Conservation (phyloP, 495 filamentous ascomycete genomes). For the Aspergillus avenaceus region DNA sequence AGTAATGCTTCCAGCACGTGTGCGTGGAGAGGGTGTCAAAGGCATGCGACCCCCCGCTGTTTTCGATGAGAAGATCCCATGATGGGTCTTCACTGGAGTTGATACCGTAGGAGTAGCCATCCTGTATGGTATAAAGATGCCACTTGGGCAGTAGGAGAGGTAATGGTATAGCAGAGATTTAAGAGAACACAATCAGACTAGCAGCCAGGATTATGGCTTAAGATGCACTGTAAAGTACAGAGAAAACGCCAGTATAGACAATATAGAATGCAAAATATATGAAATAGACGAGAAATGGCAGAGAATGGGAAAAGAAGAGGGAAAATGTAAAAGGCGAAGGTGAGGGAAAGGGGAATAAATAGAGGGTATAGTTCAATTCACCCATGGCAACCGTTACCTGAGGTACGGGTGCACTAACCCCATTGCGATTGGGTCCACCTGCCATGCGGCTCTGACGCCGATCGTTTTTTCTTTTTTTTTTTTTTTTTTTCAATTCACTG, state of each 20-base stretch:
- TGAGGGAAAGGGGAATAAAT: constrained; percentile 35
- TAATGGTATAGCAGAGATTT: background rate
- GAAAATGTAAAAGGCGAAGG: constrained; percentile 8
- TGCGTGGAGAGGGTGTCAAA: constrained; percentile 84
- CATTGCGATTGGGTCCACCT: constrained; percentile 19
- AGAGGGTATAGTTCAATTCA: constrained; percentile 28
- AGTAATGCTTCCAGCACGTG: constrained; percentile 44
- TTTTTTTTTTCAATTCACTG: background rate
- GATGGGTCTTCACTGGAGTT: constrained; percentile 90
- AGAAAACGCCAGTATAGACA: constrained; percentile 24
- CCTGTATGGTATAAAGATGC: constrained; percentile 31
- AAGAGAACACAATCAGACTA: constrained; percentile 1
- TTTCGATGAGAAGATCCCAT: constrained; percentile 85
- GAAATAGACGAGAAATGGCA: constrained; percentile 17
- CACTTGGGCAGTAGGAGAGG: constrained; percentile 11
- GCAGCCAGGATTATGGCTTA: constrained; percentile 16
- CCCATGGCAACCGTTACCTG: constrained; percentile 41
- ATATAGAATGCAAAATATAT: constrained; percentile 20
- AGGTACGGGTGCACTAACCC: constrained; percentile 31
- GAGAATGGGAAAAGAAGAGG: constrained; percentile 14
- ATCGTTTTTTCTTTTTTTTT: constrained; percentile 12
- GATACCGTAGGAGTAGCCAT: constrained; percentile 90
- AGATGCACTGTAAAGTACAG: constrained; percentile 12
- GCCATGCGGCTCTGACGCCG: constrained; percentile 25
- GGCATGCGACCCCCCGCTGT: constrained; percentile 94